Evolutionary conservation across 176 grass and related monocot genomes (phyloP), one percentile per base, ranked within the genome.

Genomic region (Cenchrus purpureus): DNA sequence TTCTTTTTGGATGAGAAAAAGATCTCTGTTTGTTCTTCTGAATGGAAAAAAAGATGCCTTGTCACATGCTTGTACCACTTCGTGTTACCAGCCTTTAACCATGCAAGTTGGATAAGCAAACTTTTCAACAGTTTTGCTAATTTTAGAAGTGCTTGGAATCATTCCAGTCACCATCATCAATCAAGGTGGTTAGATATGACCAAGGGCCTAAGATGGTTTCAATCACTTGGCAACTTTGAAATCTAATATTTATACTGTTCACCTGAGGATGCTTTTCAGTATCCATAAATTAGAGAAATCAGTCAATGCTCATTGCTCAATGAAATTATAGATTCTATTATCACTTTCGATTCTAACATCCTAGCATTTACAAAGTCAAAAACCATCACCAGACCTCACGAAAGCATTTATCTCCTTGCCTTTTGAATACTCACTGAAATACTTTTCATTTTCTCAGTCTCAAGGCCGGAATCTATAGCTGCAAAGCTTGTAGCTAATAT

Each of bases 401-500:
- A 76, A 52, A 53, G 4, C n/a, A 40, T 67, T 25, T 81, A n/a
- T 68, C 10, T 79, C 29, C 29, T 81, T 29, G 8, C 7, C 65
- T 70, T 62, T 32, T 43, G 37, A 62, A 63, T 32, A 83, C 16
- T 55, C 32, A 55, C 25, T 25, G 54, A 71, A 78, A 14, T 25
- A 67, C 8, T 53, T 77, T 56, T 32, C 68, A 55, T 55, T 51
- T 79, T 86, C 71, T 91, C 86, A 98, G 93, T 95, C 96, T 83
- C 93, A 98, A 91, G 96, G 93, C 31, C 89, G 96, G 96, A 98
- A 89, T 98, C 96, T 74, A 98, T 98, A 90, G 96, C 96, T 29
- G 96, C 93, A 70, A 98, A 98, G 61, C 96, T 98, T 90, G 93
- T 98, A 83, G 93, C 96, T 65, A 98, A 98, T 86, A 95, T 98